phyloP scores from a whole-genome alignment of 2,329 filamentous ascomycete species.

The Cytospora paraplurivora region DNA sequence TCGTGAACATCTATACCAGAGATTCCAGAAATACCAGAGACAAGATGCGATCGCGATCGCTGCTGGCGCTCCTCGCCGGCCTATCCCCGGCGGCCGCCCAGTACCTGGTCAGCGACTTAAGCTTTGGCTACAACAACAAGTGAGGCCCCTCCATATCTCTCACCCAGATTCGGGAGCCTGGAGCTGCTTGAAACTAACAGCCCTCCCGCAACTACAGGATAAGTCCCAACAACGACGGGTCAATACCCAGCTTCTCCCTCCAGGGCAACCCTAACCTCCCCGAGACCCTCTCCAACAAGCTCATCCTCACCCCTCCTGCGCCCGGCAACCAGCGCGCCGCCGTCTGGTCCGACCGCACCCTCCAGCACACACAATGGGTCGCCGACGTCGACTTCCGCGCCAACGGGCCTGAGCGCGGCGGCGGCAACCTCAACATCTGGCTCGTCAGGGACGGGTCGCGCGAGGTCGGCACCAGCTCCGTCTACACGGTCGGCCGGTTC shows the following conservation, averaged over 20 bases:
- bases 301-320: slow-evolving; percentile 86
- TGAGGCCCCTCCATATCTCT: slow-evolving; percentile 39
- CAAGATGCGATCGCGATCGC: slow-evolving; percentile 46
- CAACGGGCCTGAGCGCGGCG: slow-evolving; percentile 79
- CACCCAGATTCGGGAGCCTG: neutral
- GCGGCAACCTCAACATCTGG: slow-evolving; percentile 94
- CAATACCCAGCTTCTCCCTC: slow-evolving; percentile 57
- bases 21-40: slow-evolving; percentile 5
- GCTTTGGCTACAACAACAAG: slow-evolving; percentile 73
- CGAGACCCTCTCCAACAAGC: slow-evolving; percentile 79
- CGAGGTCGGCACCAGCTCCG: slow-evolving; percentile 69
- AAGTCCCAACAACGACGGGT: slow-evolving; percentile 58
- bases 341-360: slow-evolving; percentile 71
- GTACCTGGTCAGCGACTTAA: slow-evolving; percentile 70
- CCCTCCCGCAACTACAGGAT: slow-evolving; percentile 50
- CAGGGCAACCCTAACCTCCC: slow-evolving; percentile 57
- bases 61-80: slow-evolving; percentile 44
- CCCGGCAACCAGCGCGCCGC: slow-evolving; percentile 84
- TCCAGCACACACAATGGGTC: slow-evolving; percentile 72
- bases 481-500: slow-evolving; percentile 83
- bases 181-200: neutral
- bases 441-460: slow-evolving; percentile 71
- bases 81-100: slow-evolving; percentile 60
- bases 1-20: neutral
- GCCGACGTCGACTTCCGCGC: slow-evolving; percentile 86